Evolutionary conservation across 202 grass and related monocot species (phyloP), one percentile per base, ranked within the genome.

Genomic region (Panicum hallii): DNA sequence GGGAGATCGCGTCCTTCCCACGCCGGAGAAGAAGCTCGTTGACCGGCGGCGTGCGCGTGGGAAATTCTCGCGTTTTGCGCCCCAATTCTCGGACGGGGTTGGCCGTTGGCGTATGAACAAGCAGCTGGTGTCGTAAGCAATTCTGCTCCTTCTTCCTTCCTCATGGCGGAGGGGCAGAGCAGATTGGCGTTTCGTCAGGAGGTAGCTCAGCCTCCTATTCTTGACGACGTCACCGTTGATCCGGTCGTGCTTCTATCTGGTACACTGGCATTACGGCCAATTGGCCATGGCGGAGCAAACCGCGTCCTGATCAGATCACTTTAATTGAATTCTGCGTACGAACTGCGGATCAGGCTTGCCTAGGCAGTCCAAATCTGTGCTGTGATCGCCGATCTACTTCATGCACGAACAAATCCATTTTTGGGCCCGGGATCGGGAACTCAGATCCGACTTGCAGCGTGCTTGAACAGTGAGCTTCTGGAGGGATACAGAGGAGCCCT

Each of bases 101-200:
- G 82, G 60, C 75, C 6, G 5, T 43, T 22, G 82, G 60, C 75
- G 75, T 84, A 69, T 19, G 44, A 86, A 74, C 67, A 23, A 28
- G 75, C 45, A 56, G 52, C 62, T 9, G 41, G 12, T 40, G 68
- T 57, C 75, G 69, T 84, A 70, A 73, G 84, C 84, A 90, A 84
- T 65, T 70, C 57, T 20, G 26, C 9, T 7, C 43, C 36, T 50
- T 74, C 75, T n/a, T 38, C 14, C 13, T 50, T 58, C 85, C 20
- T 60, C 81, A 36, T 49, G 41, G 54, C 17, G 11, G 72, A 19
- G 10, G 3, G 19, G 12, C 20, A 9, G 53, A 2, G 3, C 4
- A 44, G 44, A 56, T 56, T 36, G 63, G 62, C 54, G 42, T 87
- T 63, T 83, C 55, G 75, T 58, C 61, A 46, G 50, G 41, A 58